A percentile compares a stretch with the other conserved stretches of the same genome.
phyloP scores from a whole-genome alignment of 495 filamentous ascomycete species.

The Oidiodendron maius region DNA sequence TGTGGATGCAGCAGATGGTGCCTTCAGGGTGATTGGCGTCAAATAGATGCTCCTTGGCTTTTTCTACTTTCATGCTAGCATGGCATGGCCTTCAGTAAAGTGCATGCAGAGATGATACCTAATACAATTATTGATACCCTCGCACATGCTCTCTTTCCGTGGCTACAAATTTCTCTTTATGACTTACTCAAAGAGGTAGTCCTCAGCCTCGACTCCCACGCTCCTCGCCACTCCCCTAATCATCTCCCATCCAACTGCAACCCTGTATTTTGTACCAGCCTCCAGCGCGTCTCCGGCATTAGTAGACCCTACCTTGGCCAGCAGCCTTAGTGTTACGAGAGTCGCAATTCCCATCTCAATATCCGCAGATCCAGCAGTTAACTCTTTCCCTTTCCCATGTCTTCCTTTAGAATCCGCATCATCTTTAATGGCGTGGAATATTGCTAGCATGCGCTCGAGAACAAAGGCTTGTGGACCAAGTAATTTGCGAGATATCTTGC shows the following conservation, averaged over 20 bases:
- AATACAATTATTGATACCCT: too few species aligned
- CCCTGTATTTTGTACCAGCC: slow-evolving; percentile 62
- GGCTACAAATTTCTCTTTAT: too few species aligned
- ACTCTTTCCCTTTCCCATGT: slow-evolving; percentile 13
- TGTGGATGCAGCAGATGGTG: slow-evolving; percentile 2
- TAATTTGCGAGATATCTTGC: slow-evolving; percentile 65
- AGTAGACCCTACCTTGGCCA: slow-evolving; percentile 51
- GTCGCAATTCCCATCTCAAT: slow-evolving; percentile 72
- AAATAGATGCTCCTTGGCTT: too few species aligned
- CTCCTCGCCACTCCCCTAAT: slow-evolving; percentile 56
- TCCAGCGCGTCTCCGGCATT: slow-evolving; percentile 54
- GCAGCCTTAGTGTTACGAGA: slow-evolving; percentile 66
- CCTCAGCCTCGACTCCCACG: slow-evolving; percentile 66
- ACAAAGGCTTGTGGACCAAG: slow-evolving; percentile 75
- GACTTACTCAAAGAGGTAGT: slow-evolving; percentile 62
- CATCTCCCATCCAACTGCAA: slow-evolving; percentile 72
- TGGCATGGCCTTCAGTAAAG: too few species aligned
- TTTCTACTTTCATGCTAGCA: too few species aligned
- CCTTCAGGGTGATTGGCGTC: neutral
- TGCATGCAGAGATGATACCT: too few species aligned
- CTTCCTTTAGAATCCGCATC: slow-evolving; percentile 40
- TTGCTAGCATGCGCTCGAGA: slow-evolving; percentile 80
- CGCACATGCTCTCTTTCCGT: too few species aligned
- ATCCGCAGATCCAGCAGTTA: slow-evolving; percentile 47
- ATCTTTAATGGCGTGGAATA: slow-evolving; percentile 73